A percentile compares a stretch with the other conserved stretches of the same genome.
Evolutionary conservation across 208 protist species (phyloP).

Genomic region (Leishmania gerbilli): DNA sequence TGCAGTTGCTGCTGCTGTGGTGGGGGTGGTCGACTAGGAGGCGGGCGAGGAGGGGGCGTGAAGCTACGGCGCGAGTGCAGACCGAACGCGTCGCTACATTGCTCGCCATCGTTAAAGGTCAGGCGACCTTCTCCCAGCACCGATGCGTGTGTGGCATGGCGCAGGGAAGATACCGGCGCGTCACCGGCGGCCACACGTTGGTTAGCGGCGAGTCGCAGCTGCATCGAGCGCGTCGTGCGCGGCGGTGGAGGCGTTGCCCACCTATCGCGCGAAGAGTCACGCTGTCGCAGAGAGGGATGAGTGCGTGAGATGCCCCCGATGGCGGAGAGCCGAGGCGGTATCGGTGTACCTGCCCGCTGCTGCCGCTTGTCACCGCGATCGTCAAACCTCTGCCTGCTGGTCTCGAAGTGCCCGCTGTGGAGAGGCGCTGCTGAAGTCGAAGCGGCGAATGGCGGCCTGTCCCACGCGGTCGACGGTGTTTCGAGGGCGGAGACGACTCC

Average conservation of each 20-base stretch:
- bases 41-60: neutral
- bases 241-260: neutral
- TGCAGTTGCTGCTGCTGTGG: neutral
- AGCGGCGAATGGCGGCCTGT: neutral
- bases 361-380: neutral
- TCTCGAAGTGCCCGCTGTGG: neutral
- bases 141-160: slow-evolving; percentile 8
- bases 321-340: neutral
- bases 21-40: neutral
- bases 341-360: neutral
- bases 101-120: neutral
- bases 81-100: neutral
- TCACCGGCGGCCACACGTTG: slow-evolving; percentile 16
- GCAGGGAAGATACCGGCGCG: slow-evolving; percentile 11
- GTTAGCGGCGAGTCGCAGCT: slow-evolving; percentile 8
- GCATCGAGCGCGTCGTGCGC: slow-evolving; percentile 16
- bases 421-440: neutral
- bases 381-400: neutral
- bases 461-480: neutral
- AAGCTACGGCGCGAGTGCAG: neutral
- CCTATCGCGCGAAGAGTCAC: neutral
- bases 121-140: neutral
- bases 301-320: neutral
- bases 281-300: neutral
- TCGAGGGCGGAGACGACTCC: neutral